These are phyloP conservation scores for Magnolia kwangsiensis DNA, from an alignment of 164 flowering plant species.

Conservation along the genomic window DNA sequence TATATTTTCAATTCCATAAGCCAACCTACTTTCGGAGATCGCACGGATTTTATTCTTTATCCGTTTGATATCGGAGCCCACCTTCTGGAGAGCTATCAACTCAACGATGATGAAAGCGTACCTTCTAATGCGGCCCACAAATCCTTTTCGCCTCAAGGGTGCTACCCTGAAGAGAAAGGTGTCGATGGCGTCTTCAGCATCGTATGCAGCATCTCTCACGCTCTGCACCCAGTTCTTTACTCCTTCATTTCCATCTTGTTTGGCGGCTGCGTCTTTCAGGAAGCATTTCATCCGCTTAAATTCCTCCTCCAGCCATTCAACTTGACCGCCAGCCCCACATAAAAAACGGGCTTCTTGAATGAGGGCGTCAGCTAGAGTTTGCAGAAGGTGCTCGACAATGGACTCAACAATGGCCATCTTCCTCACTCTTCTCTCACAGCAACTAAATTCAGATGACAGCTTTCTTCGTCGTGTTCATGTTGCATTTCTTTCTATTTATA, in stretches of 20 bases:
- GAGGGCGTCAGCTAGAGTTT: conserved; percentile 1
- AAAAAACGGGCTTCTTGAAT: conserved; percentile 16
- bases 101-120: too few species aligned
- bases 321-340: conserved; percentile 16
- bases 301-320: conserved; percentile 16
- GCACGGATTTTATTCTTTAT: too few species aligned
- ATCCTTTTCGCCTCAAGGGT: too few species aligned
- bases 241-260: neutral
- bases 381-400: too few species aligned
- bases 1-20: conserved; percentile 5
- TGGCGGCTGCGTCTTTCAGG: conserved; percentile 23
- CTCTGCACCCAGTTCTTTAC: conserved; percentile 19
- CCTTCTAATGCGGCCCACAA: too few species aligned
- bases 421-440: too few species aligned
- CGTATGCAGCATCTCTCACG: conserved; percentile 13
- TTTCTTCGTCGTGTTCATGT: too few species aligned
- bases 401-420: too few species aligned
- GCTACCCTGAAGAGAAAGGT: conserved; percentile 4
- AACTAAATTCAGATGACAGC: neutral
- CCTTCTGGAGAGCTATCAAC: too few species aligned
- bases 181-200: conserved; percentile 19
- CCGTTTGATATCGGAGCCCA: too few species aligned
- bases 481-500: too few species aligned
- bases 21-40: conserved; percentile 4
- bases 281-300: conserved; percentile 25